Evolutionary conservation across 106 monocot species (phyloP).

Genomic region (Ottelia alismoides): DNA sequence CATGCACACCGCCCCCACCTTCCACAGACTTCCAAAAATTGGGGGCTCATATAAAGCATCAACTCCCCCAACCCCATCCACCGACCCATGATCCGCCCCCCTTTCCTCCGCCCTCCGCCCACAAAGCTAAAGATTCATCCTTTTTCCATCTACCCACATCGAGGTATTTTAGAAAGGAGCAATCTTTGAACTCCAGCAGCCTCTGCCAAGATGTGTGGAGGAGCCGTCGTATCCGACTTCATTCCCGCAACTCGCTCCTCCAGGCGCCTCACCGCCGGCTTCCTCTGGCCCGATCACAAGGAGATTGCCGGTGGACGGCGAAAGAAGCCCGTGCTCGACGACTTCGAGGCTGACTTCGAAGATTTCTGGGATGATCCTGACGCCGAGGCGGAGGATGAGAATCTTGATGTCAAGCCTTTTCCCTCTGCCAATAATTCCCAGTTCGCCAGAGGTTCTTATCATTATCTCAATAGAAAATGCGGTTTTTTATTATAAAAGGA

Average conservation of each 20-base stretch:
- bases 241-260: slow-evolving; percentile 20
- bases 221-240: slow-evolving; percentile 47
- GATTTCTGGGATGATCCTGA: slow-evolving; percentile 40
- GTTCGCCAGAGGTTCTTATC: slow-evolving; percentile 9
- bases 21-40: too few species aligned
- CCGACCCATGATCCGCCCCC: too few species aligned
- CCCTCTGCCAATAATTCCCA: slow-evolving; percentile 9
- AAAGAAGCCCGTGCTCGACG: slow-evolving; percentile 14
- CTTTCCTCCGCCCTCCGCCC: too few species aligned
- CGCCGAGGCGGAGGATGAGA: slow-evolving; percentile 17
- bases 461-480: too few species aligned
- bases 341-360: slow-evolving; percentile 48
- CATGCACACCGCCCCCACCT: too few species aligned
- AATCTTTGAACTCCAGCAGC: too few species aligned
- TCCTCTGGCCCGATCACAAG: slow-evolving; percentile 36
- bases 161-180: too few species aligned
- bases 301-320: neutral
- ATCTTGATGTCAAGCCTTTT: slow-evolving; percentile 19
- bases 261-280: slow-evolving; percentile 25
- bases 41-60: too few species aligned
- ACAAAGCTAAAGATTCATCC: too few species aligned
- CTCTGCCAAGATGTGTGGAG: slow-evolving; percentile 36
- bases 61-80: too few species aligned
- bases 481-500: too few species aligned
- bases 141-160: too few species aligned